Conservation (phyloP, 306 rosid genomes). For the Quercus aquifolioides region DNA sequence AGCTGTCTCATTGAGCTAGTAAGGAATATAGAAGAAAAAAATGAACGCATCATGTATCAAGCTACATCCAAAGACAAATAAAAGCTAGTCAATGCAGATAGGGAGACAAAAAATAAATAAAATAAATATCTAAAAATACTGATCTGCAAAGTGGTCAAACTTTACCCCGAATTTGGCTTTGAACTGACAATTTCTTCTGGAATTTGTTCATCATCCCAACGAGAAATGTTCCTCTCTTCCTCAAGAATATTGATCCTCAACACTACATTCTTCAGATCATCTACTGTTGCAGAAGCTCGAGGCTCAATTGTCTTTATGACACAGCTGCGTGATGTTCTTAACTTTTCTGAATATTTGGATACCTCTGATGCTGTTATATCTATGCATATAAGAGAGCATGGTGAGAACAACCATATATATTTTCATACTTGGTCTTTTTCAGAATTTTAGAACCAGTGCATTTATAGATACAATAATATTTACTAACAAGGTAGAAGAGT, state of each 20-base stretch:
- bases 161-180: slow-evolving; percentile 87
- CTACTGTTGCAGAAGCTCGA: slow-evolving; percentile 59
- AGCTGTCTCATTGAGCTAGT: not conserved
- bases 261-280: slow-evolving; percentile 78
- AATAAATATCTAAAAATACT: slow-evolving; percentile 1
- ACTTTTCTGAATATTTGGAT: slow-evolving; percentile 72
- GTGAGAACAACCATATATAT: slow-evolving; percentile 25
- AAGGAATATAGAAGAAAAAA: not conserved
- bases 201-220: slow-evolving; percentile 85
- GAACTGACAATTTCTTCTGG: slow-evolving; percentile 85
- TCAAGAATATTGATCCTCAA: slow-evolving; percentile 59
- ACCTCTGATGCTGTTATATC: slow-evolving; percentile 74
- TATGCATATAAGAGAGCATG: slow-evolving; percentile 24
- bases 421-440: not conserved
- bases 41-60: slow-evolving; percentile 17
- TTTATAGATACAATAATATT: not conserved
- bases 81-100: slow-evolving; percentile 16
- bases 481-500: slow-evolving; percentile 91
- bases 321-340: slow-evolving; percentile 70
- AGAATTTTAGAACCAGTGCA: slow-evolving; percentile 8
- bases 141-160: slow-evolving; percentile 11
- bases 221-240: slow-evolving; percentile 59
- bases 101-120: slow-evolving; percentile 5
- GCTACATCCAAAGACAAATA: slow-evolving; percentile 11
- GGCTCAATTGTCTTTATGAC: slow-evolving; percentile 97